These are phyloP conservation scores for Nitzschia palea DNA, from an alignment of 108 stramenopile genomes.

Conservation along the genomic window DNA sequence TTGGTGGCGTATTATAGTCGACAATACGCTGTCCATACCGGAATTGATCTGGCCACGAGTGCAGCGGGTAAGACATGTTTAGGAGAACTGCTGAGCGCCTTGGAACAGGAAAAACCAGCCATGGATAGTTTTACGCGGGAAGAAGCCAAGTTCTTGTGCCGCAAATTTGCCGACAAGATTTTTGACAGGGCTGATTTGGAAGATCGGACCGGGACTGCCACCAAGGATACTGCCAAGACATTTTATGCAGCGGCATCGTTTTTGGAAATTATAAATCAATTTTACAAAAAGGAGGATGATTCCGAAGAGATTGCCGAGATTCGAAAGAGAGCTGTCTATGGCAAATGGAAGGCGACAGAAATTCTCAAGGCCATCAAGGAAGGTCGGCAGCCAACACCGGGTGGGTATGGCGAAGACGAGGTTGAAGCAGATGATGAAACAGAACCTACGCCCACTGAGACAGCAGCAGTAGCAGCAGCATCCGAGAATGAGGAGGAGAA, in stretches of 20 bases:
- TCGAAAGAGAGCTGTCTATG: conserved; percentile 64
- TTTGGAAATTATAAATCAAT: conserved; percentile 90
- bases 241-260: conserved; percentile 93
- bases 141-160: conserved; percentile 74
- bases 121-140: conserved; percentile 70
- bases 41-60: conserved; percentile 55
- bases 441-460: not conserved
- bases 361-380: conserved; percentile 93
- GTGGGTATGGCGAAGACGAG: conserved; percentile 62
- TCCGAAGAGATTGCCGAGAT: conserved; percentile 54
- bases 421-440: conserved; percentile 30
- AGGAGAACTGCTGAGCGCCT: conserved; percentile 47
- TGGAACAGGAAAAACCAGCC: conserved; percentile 73
- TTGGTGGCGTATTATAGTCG: conserved; percentile 91
- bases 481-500: conserved; percentile 13
- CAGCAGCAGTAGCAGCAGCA: conserved; percentile 17
- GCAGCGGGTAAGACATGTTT: conserved; percentile 54
- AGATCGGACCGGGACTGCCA: conserved; percentile 73
- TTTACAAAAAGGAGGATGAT: conserved; percentile 51
- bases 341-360: conserved; percentile 94
- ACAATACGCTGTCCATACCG: conserved; percentile 80
- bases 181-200: conserved; percentile 88
- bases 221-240: conserved; percentile 79
- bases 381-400: conserved; percentile 75
- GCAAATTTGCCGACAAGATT: conserved; percentile 73